Evolutionary conservation across 768 basidiomycete species (phyloP).

Genomic region (Punctularia strigosozonata): DNA sequence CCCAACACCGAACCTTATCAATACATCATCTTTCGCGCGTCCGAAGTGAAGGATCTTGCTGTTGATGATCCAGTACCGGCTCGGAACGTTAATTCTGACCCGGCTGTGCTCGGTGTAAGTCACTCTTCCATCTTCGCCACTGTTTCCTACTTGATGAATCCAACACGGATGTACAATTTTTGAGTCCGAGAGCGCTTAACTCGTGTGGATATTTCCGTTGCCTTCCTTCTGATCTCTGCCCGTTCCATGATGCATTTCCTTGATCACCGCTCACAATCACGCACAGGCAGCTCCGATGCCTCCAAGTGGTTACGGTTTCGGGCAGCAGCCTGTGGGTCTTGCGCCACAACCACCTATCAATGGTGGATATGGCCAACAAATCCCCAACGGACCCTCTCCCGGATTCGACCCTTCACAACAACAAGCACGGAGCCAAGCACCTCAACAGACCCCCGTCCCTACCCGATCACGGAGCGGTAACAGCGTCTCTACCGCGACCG

Average conservation of each 20-base stretch:
- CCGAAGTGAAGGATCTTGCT: constrained; percentile 81
- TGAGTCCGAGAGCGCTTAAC: constrained; percentile 32
- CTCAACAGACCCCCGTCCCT: constrained; percentile 19
- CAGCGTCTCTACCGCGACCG: constrained; percentile 52
- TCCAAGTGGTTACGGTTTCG: background rate
- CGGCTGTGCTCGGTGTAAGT: constrained; percentile 72
- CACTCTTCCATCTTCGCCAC: constrained; percentile 6
- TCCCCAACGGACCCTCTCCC: constrained; percentile 5
- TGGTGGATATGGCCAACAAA: constrained; percentile 3
- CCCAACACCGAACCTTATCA: constrained; percentile 77
- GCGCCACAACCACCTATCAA: background rate
- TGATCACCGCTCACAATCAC: constrained; percentile 5
- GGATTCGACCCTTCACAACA: constrained; percentile 5
- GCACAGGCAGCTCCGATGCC: background rate
- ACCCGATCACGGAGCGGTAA: constrained; percentile 10
- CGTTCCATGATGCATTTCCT: constrained; percentile 1
- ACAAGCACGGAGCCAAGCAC: constrained; percentile 5
- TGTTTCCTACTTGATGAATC: constrained; percentile 23
- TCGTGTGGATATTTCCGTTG: constrained; percentile 46
- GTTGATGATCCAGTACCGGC: constrained; percentile 56
- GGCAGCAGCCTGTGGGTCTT: background rate
- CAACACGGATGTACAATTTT: constrained; percentile 33
- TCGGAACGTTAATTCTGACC: constrained; percentile 70
- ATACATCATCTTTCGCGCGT: constrained; percentile 86
- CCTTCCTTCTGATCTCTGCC: constrained; percentile 41